Base-by-base conservation (phyloP, 257 asterid genomes). In the Solanum lycopersicoides region DNA sequence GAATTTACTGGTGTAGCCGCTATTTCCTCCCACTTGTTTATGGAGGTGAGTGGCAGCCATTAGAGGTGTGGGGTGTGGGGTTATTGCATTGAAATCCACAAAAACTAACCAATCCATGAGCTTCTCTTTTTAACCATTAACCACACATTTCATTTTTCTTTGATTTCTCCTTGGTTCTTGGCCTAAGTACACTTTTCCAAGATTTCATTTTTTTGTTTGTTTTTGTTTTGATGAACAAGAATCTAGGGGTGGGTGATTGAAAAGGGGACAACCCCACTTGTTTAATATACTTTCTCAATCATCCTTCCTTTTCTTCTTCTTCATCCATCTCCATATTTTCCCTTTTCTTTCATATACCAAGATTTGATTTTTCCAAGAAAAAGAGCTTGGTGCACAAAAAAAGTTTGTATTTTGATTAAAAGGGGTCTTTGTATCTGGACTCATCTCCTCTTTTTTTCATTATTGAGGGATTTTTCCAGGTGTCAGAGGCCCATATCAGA, bases 401-500 rank as follows among this genome's bases (percentile, higher is more conserved):
- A 45, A 82, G 69, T 50, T 82, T 45, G 85, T 16, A 42, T 35
- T 82, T 44, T 90, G 68, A 39, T 50, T 63, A 37, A 75, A 82
- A 60, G 80, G 89, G 88, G 35, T 72, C 85, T 88, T 59, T 76
- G 90, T 76, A 85, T 89, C 90, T 86, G 87, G 83, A 39, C 35
- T 16, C 76, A 44, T 72, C 84, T 60, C 39, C 63, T 5, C 42
- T 5, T 42, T 71, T 80, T 53, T 37, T 85, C 50, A 44, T 86
- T 23, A 71, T 63, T 89, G 4, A 79, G 37, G 89, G 44, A 42
- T 66, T 82, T 41, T 80, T 86, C 83, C 83, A 71, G 86, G 87
- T 68, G 89, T 85, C 88, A 63, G 86, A 66, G 87, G 53, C 76
- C 88, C 88, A 53, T 84, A 68, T n/a, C 47, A 84, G 90, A 90